Evolutionary conservation across 306 rosid genomes (phyloP).

Genomic region (Cucurbita ficifolia): DNA sequence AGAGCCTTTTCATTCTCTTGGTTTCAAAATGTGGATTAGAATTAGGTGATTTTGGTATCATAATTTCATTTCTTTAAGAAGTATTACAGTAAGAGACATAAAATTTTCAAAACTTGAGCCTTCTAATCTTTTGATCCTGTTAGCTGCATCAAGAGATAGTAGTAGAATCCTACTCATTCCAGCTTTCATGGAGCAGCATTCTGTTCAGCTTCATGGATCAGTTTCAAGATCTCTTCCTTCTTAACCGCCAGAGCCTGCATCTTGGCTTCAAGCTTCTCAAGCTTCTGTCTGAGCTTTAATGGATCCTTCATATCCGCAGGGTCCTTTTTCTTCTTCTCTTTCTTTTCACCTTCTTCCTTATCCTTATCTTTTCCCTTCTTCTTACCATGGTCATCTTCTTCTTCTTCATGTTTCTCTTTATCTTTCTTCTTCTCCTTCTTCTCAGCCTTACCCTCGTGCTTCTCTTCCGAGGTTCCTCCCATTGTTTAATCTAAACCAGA

Average conservation of each 20-base stretch:
- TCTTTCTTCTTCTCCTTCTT: background rate
- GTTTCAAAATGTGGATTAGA: background rate
- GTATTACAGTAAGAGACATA: no score
- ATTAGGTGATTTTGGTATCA: no score
- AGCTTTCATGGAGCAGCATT: background rate
- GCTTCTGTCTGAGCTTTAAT: slow-evolving; percentile 32
- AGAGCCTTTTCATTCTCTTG: no score
- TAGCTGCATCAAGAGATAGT: no score
- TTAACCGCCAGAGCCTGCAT: slow-evolving; percentile 30
- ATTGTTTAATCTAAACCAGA: background rate
- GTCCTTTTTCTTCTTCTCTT: slow-evolving; percentile 29
- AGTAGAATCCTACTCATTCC: no score
- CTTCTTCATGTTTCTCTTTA: background rate
- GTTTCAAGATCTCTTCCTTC: slow-evolving; percentile 36
- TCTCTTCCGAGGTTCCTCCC: slow-evolving; percentile 1
- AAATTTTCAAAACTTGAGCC: no score
- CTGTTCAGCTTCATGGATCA: slow-evolving; percentile 28
- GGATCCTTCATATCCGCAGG: slow-evolving; percentile 50
- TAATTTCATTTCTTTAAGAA: no score
- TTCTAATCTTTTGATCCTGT: no score
- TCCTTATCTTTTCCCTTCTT: slow-evolving; percentile 7
- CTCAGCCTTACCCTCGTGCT: background rate
- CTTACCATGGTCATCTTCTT: background rate
- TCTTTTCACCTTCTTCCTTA: slow-evolving; percentile 16
- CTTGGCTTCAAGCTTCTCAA: slow-evolving; percentile 38